These are phyloP conservation scores for Rhododendron ovatum DNA, from an alignment of 148 eudicot species.

Conservation along the genomic window DNA sequence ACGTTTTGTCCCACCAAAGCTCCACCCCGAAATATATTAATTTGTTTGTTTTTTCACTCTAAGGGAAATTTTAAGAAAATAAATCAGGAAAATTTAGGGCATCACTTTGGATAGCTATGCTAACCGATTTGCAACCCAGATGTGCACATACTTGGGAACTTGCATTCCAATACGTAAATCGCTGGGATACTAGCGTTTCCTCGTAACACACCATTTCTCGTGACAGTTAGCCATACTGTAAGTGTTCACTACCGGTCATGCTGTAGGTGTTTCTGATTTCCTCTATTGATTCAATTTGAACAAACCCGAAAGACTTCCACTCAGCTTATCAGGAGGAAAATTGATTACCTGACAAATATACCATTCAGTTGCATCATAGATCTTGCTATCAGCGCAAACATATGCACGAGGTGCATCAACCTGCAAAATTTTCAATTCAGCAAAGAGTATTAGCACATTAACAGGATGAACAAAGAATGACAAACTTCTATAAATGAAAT, in stretches of 20 bases:
- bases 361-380: slow-evolving; percentile 92
- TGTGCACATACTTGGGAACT: not conserved
- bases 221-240: not conserved
- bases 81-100: not conserved
- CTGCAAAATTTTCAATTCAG: slow-evolving; percentile 33
- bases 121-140: not conserved
- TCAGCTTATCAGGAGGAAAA: slow-evolving; percentile 7
- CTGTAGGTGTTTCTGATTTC: not conserved
- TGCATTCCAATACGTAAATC: not conserved
- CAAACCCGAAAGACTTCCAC: not conserved
- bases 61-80: not conserved
- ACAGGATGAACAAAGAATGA: not conserved
- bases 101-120: not conserved
- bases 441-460: not conserved
- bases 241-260: not conserved
- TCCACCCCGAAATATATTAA: not conserved
- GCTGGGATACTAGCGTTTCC: not conserved
- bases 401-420: slow-evolving; percentile 81
- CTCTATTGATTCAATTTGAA: not conserved
- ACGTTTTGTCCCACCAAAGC: not conserved
- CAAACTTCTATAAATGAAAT: slow-evolving; percentile 2
- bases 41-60: not conserved
- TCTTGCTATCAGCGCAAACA: slow-evolving; percentile 84
- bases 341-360: slow-evolving; percentile 83
- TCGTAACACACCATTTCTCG: not conserved